phyloP scores from a whole-genome alignment of 345 rosid species.

The Odontarrhena argentea region DNA sequence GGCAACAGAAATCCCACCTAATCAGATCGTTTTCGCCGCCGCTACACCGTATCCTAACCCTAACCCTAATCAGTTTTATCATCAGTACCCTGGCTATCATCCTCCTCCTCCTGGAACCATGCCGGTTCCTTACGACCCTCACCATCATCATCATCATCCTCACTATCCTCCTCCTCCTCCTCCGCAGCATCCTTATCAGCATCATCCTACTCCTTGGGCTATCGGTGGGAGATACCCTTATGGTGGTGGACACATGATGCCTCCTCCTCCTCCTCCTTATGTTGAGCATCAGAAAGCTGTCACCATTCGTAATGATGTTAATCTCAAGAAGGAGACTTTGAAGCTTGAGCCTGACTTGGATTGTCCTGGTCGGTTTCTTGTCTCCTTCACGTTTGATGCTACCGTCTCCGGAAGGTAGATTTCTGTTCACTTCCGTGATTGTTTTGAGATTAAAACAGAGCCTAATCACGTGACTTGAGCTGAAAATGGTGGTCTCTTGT shows the following conservation, averaged over 20 bases:
- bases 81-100: conserved; percentile 71
- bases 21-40: conserved; percentile 77
- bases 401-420: conserved; percentile 75
- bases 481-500: not conserved
- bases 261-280: conserved; percentile 50
- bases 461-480: conserved; percentile 15
- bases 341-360: conserved; percentile 61
- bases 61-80: conserved; percentile 58
- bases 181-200: conserved; percentile 16
- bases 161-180: conserved; percentile 35
- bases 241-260: conserved; percentile 46
- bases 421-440: conserved; percentile 23
- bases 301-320: conserved; percentile 75
- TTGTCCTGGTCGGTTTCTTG: conserved; percentile 61
- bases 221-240: conserved; percentile 52
- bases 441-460: conserved; percentile 2
- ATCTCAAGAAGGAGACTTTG: conserved; percentile 79
- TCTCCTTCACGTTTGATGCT: conserved; percentile 89
- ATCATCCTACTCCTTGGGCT: conserved; percentile 44
- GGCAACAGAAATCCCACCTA: conserved; percentile 71
- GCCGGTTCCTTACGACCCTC: conserved; percentile 67
- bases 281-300: conserved; percentile 88
- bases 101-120: conserved; percentile 55
- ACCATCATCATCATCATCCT: conserved; percentile 53
- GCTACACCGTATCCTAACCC: conserved; percentile 84